Conservation (phyloP, 495 filamentous ascomycete genomes). For the Hyphodiscus hymeniophilus region DNA sequence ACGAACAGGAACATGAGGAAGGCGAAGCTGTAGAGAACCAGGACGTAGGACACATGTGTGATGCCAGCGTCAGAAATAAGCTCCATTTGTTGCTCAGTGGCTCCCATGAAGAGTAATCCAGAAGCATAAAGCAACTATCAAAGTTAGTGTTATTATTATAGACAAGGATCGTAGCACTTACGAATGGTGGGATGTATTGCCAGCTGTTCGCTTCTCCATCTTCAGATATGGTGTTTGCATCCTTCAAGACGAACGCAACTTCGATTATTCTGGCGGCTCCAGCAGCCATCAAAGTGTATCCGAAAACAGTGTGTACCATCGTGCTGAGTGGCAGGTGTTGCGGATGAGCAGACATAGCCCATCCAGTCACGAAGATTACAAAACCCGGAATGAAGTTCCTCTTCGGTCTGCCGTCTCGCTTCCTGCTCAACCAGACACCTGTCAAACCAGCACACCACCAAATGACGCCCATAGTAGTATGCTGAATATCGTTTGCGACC, state of each 20-base stretch:
- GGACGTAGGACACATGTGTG: slow-evolving; percentile 87
- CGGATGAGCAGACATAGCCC: slow-evolving; percentile 84
- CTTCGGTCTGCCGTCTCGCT: slow-evolving; percentile 73
- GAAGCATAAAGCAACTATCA: background rate
- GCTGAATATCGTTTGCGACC: slow-evolving; percentile 94
- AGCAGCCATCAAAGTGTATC: slow-evolving; percentile 90
- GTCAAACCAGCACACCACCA: slow-evolving; percentile 94
- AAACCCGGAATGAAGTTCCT: slow-evolving; percentile 88
- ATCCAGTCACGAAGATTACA: slow-evolving; percentile 89
- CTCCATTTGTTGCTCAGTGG: slow-evolving; percentile 91
- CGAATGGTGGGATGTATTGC: slow-evolving; percentile 86
- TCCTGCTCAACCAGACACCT: slow-evolving; percentile 85
- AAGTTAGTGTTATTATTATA: too few relatives aligned
- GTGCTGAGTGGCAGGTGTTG: slow-evolving; percentile 76
- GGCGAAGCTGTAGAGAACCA: slow-evolving; percentile 83
- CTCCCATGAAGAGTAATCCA: slow-evolving; percentile 33
- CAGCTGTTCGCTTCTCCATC: slow-evolving; percentile 72
- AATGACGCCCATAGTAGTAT: slow-evolving; percentile 93
- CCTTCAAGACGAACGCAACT: slow-evolving; percentile 77
- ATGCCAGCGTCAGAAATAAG: slow-evolving; percentile 79
- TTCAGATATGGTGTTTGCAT: slow-evolving; percentile 48
- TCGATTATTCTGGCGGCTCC: slow-evolving; percentile 81
- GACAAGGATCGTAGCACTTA: too few relatives aligned
- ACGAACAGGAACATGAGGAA: slow-evolving; percentile 88
- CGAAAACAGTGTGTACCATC: slow-evolving; percentile 86